Evolutionary conservation across 768 basidiomycete genomes (phyloP).

Genomic region (Pleurotus sapidus): DNA sequence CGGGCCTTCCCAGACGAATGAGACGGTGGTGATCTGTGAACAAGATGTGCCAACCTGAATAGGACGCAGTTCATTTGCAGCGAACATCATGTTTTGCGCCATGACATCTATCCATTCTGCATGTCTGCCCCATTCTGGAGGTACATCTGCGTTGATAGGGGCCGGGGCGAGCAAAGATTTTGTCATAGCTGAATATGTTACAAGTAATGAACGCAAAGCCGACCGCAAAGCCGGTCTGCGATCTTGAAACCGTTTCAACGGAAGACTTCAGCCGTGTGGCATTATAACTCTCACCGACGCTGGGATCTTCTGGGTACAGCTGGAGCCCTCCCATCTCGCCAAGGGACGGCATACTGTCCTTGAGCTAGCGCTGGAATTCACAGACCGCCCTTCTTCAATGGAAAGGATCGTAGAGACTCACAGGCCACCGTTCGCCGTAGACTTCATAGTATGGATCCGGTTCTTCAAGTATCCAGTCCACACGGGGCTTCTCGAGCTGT

Average conservation of each 20-base stretch:
- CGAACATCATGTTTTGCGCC: constrained; percentile 85
- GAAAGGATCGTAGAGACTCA: constrained; percentile 35
- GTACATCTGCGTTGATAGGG: constrained; percentile 36
- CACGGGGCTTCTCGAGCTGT: constrained; percentile 81
- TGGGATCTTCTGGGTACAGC: constrained; percentile 73
- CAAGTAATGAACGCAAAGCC: constrained; percentile 73
- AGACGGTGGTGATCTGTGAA: background rate
- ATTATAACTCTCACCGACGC: constrained; percentile 44
- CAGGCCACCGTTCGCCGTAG: constrained; percentile 90
- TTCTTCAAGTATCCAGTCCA: constrained; percentile 89
- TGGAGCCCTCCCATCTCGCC: constrained; percentile 79
- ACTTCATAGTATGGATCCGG: constrained; percentile 69
- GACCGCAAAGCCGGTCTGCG: constrained; percentile 71
- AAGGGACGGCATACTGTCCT: constrained; percentile 80
- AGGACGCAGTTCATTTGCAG: constrained; percentile 85
- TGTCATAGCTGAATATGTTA: constrained; percentile 75
- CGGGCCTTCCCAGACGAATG: constrained; percentile 51
- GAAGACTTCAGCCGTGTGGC: background rate
- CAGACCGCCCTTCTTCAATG: constrained; percentile 11
- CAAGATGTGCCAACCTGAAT: constrained; percentile 56
- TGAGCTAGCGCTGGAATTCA: constrained; percentile 47
- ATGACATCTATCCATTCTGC: constrained; percentile 81
- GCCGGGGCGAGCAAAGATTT: constrained; percentile 69
- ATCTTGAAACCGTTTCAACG: constrained; percentile 39
- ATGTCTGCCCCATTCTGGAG: constrained; percentile 72